phyloP scores from a whole-genome alignment of 768 basidiomycete species.

The Rhizopogon rudus region DNA sequence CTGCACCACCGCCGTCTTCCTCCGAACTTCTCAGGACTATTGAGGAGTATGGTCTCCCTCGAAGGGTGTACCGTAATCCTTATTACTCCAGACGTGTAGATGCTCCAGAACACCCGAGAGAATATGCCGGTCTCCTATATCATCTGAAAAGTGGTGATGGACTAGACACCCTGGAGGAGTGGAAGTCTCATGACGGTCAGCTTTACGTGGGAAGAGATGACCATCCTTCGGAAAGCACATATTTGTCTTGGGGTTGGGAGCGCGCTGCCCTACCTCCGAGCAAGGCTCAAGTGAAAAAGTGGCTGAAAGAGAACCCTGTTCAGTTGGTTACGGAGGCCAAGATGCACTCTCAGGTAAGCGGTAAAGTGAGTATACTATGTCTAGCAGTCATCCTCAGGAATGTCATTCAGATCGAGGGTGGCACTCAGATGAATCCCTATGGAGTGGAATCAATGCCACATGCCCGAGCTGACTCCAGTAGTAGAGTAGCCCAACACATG shows the following conservation, averaged over 20 bases:
- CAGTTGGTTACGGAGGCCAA: constrained; percentile 13
- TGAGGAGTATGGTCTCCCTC: constrained; percentile 43
- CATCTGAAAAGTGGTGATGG: constrained; percentile 61
- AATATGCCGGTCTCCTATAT: constrained; percentile 80
- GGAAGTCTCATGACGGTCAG: constrained; percentile 30
- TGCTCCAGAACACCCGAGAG: constrained; percentile 59
- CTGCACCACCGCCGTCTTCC: constrained; percentile 43
- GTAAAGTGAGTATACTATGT: constrained; percentile 24
- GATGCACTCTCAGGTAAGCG: constrained; percentile 50
- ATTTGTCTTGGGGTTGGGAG: constrained; percentile 67
- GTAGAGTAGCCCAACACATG: constrained; percentile 69
- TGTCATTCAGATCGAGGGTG: constrained; percentile 54
- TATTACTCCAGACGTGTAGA: constrained; percentile 74
- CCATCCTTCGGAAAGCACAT: constrained; percentile 14
- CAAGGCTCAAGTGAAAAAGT: constrained; percentile 45
- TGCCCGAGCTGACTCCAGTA: constrained; percentile 31
- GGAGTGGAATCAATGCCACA: constrained; percentile 59
- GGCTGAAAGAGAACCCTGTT: constrained; percentile 37
- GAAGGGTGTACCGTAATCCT: constrained; percentile 68
- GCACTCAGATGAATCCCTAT: constrained; percentile 70
- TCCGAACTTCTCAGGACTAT: constrained; percentile 42
- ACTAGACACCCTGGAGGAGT: constrained; percentile 55
- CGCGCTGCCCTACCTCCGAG: constrained; percentile 70
- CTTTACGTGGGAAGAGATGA: neutral
- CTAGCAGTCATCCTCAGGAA: neutral